A percentile compares a stretch with the other conserved stretches of the same genome.
Evolutionary conservation across 2,329 filamentous ascomycete species (phyloP).

Genomic region (Bipolaris bicolor): DNA sequence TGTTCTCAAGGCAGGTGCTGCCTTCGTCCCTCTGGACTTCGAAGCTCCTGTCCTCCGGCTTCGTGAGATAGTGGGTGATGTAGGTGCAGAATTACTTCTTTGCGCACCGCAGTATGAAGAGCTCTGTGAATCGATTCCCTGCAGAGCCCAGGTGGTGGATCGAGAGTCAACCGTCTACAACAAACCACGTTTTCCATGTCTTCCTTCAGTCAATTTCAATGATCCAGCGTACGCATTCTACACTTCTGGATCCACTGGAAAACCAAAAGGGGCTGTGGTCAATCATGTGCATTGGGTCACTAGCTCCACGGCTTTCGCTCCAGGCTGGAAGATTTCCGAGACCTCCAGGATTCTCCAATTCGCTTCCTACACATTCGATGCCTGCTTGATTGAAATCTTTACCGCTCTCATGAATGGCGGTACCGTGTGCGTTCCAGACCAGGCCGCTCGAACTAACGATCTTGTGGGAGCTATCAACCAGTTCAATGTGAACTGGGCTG

Average conservation of each 20-base stretch:
- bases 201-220: conserved; percentile 49
- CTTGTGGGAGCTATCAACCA: conserved; percentile 50
- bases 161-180: conserved; percentile 49
- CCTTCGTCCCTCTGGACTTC: conserved; percentile 49
- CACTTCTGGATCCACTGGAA: conserved; percentile 62
- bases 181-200: conserved; percentile 36
- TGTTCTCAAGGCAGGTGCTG: conserved; percentile 46
- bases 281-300: conserved; percentile 66
- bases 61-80: conserved; percentile 42
- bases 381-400: conserved; percentile 55
- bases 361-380: conserved; percentile 55
- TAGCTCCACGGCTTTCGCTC: conserved; percentile 35
- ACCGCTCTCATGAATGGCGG: conserved; percentile 55
- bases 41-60: conserved; percentile 46
- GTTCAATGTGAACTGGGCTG: conserved; percentile 51
- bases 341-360: conserved; percentile 63
- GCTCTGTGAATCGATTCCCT: conserved; percentile 36
- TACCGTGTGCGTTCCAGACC: conserved; percentile 57
- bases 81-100: conserved; percentile 37
- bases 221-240: conserved; percentile 68
- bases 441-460: conserved; percentile 55
- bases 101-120: conserved; percentile 33
- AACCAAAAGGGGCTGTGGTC: conserved; percentile 67
- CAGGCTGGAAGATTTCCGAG: conserved; percentile 51
- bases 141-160: conserved; percentile 41